Evolutionary conservation across 2,329 filamentous ascomycete genomes (phyloP).

Genomic region (Annulohypoxylon truncatum): DNA sequence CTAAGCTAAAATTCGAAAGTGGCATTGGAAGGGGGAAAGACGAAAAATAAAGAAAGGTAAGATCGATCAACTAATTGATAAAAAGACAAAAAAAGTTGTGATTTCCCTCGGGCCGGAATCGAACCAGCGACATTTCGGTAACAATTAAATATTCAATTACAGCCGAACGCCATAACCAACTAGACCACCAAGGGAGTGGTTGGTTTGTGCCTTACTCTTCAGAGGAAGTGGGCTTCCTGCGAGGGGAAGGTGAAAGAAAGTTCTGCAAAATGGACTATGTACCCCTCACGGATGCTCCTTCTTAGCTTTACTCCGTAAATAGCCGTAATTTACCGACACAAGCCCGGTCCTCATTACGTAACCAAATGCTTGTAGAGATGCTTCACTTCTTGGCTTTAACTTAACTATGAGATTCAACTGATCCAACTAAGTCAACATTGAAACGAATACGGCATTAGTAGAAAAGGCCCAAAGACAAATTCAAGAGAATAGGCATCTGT

Average conservation of each 20-base stretch:
- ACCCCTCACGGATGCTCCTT: neutral
- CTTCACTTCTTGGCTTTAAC: neutral
- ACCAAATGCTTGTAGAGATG: no score
- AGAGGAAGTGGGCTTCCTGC: conserved; percentile 33
- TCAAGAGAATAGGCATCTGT: no score
- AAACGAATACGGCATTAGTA: no score
- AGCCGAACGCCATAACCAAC: conserved; percentile 43
- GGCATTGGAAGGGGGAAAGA: no score
- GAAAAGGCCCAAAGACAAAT: no score
- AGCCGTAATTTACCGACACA: neutral
- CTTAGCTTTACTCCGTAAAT: neutral
- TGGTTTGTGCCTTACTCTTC: conserved; percentile 6
- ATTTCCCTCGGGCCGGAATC: conserved; percentile 43
- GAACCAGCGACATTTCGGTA: conserved; percentile 43
- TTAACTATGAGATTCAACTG: no score
- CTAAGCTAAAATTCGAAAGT: no score
- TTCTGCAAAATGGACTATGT: neutral
- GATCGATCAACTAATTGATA: neutral
- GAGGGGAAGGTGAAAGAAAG: conserved; percentile 23
- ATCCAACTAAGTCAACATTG: no score
- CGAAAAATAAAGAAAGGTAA: neutral
- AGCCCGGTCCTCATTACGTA: no score
- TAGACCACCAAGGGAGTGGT: conserved; percentile 37
- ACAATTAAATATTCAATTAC: conserved; percentile 35
- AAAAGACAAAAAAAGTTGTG: conserved; percentile 22